Evolutionary conservation across 345 rosid species (phyloP), one percentile per base, ranked within the genome.

Genomic region (Arabidopsis thaliana): DNA sequence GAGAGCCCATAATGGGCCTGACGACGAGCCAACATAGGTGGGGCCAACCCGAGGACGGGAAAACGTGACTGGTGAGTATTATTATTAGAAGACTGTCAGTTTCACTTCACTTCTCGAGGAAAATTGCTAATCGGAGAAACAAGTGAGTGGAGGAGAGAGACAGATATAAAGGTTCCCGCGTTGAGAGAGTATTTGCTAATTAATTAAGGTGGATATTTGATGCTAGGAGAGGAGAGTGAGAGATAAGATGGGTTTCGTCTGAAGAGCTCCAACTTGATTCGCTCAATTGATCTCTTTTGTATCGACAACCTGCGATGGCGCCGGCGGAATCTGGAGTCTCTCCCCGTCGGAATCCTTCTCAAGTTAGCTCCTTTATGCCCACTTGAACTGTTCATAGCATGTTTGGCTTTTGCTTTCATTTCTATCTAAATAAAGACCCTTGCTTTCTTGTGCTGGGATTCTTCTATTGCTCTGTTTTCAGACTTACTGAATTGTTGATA

Each of bases 251-350:
- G 7, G 50, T 10, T 30, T 4, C 3, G 52, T 67, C 23, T 24
- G 37, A 41, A 44, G 40, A 41, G 69, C 16, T 65, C 77, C 28
- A 49, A 16, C 60, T 42, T 37, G 28, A 69, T 34, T 71, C 37
- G 20, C 59, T 67, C 51, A 69, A 24, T 23, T 40, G 11, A 44
- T 44, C 8, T 45, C 20, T 16, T 16, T 28, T 50, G 6, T 48
- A 36, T 51, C 42, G n/a, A 50, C 61, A 4, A 37, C 22, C 52
- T 45, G 45, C 30, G 42, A 56, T 56, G 73, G 10, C 64, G 87
- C 84, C 82, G 83, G 50, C 85, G 38, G 85, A 80, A 65, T 77
- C 89, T 70, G 85, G 83, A 76, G 48, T 78, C 73, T 78, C 75
- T 1, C 52, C 82, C 50, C 51, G 80, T 71, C 73, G 81, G 50